phyloP scores from a whole-genome alignment of 345 rosid species.

The Heritiera littoralis region DNA sequence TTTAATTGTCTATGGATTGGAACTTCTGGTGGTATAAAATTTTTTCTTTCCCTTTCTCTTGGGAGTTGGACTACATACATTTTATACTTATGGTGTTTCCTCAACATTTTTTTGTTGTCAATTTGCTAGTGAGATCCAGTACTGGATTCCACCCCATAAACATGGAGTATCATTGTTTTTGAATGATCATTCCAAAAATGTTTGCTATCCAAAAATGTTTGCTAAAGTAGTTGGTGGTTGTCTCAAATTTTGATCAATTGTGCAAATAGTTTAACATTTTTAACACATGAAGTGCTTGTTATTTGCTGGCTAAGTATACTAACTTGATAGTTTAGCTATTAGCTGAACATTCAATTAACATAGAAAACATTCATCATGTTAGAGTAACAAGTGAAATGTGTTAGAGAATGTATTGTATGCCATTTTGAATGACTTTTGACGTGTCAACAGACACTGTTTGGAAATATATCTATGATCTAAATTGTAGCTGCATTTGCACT shows the following conservation, averaged over 20 bases:
- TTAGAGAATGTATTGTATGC: neutral
- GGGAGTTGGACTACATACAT: neutral
- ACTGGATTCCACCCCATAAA: neutral
- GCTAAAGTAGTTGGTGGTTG: neutral
- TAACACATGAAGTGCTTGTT: neutral
- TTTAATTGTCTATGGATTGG: neutral
- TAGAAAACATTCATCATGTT: slow-evolving; percentile 1
- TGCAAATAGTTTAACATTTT: neutral
- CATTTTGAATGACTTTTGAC: neutral
- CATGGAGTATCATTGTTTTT: neutral
- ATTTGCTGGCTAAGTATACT: neutral
- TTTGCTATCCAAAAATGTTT: neutral
- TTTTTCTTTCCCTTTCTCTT: neutral
- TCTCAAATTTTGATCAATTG: neutral
- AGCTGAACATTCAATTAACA: neutral
- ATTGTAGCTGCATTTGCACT: neutral
- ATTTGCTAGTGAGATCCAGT: neutral
- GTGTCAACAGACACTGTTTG: slow-evolving; percentile 2
- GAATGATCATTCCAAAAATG: neutral
- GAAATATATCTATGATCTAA: neutral
- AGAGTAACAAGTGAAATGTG: neutral
- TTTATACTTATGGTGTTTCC: slow-evolving; percentile 1
- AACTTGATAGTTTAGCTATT: neutral
- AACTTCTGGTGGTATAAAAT: neutral
- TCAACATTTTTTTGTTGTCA: neutral